Conservation (phyloP, 78 protist species). For the Diacronema lutheri region DNA sequence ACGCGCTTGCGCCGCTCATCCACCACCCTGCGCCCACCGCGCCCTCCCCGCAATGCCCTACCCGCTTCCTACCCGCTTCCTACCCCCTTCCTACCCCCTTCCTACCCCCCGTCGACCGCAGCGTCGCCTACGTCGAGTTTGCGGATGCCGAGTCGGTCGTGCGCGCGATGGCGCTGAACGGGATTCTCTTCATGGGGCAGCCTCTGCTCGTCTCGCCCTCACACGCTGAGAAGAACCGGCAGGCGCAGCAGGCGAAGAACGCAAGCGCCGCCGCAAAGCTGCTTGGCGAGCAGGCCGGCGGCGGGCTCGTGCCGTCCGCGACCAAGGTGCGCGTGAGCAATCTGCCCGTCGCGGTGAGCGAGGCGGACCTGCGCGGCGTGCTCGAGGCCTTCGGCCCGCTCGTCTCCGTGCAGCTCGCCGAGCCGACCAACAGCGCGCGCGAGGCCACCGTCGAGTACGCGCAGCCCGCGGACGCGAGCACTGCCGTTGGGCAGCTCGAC, state of each 20-base stretch:
- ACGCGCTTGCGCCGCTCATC: too few relatives aligned
- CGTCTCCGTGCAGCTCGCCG: background rate
- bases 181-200: slow-evolving; percentile 31
- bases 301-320: background rate
- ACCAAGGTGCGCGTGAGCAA: background rate
- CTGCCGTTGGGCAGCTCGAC: too few relatives aligned
- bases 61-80: too few relatives aligned
- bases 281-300: background rate
- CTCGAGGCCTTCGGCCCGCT: slow-evolving; percentile 12
- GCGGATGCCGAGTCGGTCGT: background rate
- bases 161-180: slow-evolving; percentile 19
- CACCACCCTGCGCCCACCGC: too few relatives aligned
- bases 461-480: too few relatives aligned
- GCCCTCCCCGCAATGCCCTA: too few relatives aligned
- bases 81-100: too few relatives aligned
- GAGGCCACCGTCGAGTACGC: too few relatives aligned
- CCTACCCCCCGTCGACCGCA: too few relatives aligned
- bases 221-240: slow-evolving; percentile 27
- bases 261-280: background rate
- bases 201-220: slow-evolving; percentile 23
- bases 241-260: slow-evolving; percentile 22
- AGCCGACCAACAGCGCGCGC: background rate
- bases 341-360: background rate
- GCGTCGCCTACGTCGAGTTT: slow-evolving; percentile 34
- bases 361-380: slow-evolving; percentile 4